Base-by-base conservation (phyloP, 2,329 filamentous ascomycete species). In the Shiraia bambusicola region DNA sequence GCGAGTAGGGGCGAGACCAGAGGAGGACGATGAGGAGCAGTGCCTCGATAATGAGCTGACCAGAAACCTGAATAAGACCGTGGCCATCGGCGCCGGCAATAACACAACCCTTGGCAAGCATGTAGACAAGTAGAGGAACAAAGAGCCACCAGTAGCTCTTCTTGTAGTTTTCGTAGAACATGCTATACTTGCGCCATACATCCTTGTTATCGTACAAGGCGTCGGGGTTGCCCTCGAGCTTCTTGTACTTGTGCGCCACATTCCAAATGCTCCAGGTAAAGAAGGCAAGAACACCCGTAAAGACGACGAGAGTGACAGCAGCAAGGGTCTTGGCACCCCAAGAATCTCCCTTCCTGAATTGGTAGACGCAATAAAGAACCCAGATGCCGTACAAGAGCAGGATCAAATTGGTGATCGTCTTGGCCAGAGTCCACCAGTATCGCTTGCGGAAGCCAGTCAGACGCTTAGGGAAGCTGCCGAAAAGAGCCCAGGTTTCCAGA, bases 71-170 rank as follows among this genome's bases (percentile, higher is more conserved):
- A 5, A 80, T 72, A 68, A 95, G 79, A 34, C 91, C 93, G 63
- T 95, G 83, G 10, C 90, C 90, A 61, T 96, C 86, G 30, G 82
- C 88, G 22, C 82, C 87, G 11, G 92, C 92, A 52, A 97, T 84
- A 43, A 92, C 82, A 47, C 83, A 86, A 40, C 92, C 91, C 73
- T 93, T 93, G 64, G 83, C 84, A 63, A 96, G 90, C 76, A 91
- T 87, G 76, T 97, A 97, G 50, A 90, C 47, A 61, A 97, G 95
- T 47, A 80, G 76, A 0, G 93, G 93, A 11, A 97, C 79, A 65
- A 98, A 97, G 16, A 96, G 72, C 92, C 92, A 97, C 93, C 93
- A 98, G 75, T 92, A 95, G 57, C 84, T 82, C 70, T 87, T 89
- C 74, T 89, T 90, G 77, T 95, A 97, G 57, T 85, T 86, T 61